A percentile compares a stretch with the other conserved stretches of the same genome.
Evolutionary conservation across 2,329 filamentous ascomycete species (phyloP).

Genomic region (Sphaerulina populicola): DNA sequence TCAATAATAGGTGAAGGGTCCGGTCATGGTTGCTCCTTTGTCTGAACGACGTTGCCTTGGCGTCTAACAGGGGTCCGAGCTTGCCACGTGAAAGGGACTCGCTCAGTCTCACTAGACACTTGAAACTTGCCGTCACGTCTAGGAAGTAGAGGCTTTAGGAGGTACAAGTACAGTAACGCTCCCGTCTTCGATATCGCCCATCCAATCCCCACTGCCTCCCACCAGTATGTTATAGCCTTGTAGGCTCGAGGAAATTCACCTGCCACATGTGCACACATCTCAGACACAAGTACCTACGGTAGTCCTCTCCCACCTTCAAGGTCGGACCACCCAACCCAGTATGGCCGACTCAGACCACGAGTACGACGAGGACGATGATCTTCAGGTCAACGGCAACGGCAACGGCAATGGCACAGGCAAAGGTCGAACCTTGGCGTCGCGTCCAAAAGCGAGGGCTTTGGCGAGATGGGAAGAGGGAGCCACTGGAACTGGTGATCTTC

Average conservation of each 20-base stretch:
- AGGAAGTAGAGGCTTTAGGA: not conserved
- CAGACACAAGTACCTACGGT: not conserved
- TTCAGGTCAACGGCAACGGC: constrained; percentile 13
- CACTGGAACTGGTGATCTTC: constrained; percentile 28
- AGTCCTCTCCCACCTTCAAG: not conserved
- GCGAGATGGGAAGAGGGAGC: constrained; percentile 32
- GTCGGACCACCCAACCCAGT: not conserved
- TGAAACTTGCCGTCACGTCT: too few species aligned
- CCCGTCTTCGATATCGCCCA: not conserved
- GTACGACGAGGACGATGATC: constrained; percentile 25
- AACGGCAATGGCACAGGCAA: constrained; percentile 16
- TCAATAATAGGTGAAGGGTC: not conserved
- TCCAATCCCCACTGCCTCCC: not conserved
- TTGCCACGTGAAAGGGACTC: constrained; percentile 1
- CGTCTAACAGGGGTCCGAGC: not conserved
- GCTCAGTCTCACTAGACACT: too few species aligned
- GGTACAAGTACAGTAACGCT: too few species aligned
- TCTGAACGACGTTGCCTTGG: not conserved
- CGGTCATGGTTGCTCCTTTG: not conserved
- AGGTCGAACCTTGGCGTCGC: constrained; percentile 17
- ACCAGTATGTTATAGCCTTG: constrained; percentile 2
- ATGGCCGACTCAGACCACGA: constrained; percentile 30
- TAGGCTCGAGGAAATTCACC: not conserved
- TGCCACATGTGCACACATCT: not conserved
- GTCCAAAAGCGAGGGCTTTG: constrained; percentile 25